Evolutionary conservation across 148 eudicot species (phyloP).

Genomic region (Nyssa sinensis): DNA sequence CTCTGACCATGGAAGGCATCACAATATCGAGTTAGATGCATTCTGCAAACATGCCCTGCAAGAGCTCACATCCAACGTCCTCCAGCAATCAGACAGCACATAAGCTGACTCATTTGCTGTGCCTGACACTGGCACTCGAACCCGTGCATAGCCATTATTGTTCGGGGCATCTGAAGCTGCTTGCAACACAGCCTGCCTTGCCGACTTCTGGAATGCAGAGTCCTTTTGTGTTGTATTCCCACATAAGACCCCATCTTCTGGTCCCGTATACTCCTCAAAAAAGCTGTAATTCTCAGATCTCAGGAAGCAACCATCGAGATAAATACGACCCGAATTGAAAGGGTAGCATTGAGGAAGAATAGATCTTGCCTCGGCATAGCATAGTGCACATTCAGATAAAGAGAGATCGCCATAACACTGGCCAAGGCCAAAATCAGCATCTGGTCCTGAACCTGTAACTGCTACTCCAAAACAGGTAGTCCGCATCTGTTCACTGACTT

Average conservation of each 20-base stretch:
- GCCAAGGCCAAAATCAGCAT: constrained; percentile 42
- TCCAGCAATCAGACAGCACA: constrained; percentile 59
- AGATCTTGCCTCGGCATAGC: constrained; percentile 52
- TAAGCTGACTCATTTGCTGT: constrained; percentile 37
- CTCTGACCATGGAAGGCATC: constrained; percentile 56
- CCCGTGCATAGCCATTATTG: constrained; percentile 32
- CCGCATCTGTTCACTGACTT: constrained; percentile 36
- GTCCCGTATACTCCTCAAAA: constrained; percentile 33
- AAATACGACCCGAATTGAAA: constrained; percentile 34
- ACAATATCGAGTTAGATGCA: constrained; percentile 35
- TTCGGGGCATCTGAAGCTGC: constrained; percentile 31
- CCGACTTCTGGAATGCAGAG: constrained; percentile 20
- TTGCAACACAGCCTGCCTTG: constrained; percentile 27
- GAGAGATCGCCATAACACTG: constrained; percentile 67
- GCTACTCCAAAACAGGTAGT: constrained; percentile 35
- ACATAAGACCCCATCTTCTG: constrained; percentile 33
- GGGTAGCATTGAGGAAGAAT: constrained; percentile 55
- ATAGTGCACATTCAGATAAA: constrained; percentile 44
- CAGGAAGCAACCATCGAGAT: constrained; percentile 55
- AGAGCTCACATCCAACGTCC: constrained; percentile 30
- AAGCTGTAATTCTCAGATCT: constrained; percentile 41
- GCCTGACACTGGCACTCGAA: constrained; percentile 18
- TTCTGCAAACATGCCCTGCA: constrained; percentile 48
- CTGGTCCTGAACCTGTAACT: constrained; percentile 28
- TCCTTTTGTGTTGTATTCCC: constrained; percentile 28